phyloP scores from a whole-genome alignment of 768 basidiomycete genomes.

The Kondoa malvinella region DNA sequence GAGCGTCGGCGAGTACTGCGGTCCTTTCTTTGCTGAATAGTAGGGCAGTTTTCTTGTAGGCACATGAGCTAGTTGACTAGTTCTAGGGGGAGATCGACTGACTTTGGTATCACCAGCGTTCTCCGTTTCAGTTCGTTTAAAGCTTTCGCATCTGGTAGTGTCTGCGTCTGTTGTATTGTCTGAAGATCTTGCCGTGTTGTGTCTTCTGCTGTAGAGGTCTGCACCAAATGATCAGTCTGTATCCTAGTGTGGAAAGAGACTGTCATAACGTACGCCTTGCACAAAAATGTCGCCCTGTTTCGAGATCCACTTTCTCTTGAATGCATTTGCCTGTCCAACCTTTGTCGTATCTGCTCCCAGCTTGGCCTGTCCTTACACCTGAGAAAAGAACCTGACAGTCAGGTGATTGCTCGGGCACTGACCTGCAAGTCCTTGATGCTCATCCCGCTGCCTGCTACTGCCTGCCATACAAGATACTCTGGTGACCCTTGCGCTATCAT shows the following conservation, averaged over 20 bases:
- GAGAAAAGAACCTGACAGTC: neutral
- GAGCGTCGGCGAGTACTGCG: constrained; percentile 71
- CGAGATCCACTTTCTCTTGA: constrained; percentile 91
- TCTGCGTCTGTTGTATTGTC: constrained; percentile 1
- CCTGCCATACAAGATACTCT: constrained; percentile 86
- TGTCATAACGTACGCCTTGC: constrained; percentile 46
- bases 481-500: constrained; percentile 73
- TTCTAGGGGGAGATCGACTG: neutral
- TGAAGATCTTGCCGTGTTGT: constrained; percentile 11
- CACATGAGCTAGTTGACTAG: neutral
- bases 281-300: constrained; percentile 75
- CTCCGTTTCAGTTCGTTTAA: constrained; percentile 15
- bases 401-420: neutral
- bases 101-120: constrained; percentile 13
- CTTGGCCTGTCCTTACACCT: constrained; percentile 23
- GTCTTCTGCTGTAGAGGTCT: constrained; percentile 10
- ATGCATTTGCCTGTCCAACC: constrained; percentile 84
- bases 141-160: constrained; percentile 11
- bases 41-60: constrained; percentile 75
- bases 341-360: constrained; percentile 80
- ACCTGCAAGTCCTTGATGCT: neutral
- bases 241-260: neutral
- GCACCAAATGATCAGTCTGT: neutral
- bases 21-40: constrained; percentile 74
- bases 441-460: constrained; percentile 38